phyloP scores from a whole-genome alignment of 2,329 filamentous ascomycete genomes.

The Apiospora hydei region DNA sequence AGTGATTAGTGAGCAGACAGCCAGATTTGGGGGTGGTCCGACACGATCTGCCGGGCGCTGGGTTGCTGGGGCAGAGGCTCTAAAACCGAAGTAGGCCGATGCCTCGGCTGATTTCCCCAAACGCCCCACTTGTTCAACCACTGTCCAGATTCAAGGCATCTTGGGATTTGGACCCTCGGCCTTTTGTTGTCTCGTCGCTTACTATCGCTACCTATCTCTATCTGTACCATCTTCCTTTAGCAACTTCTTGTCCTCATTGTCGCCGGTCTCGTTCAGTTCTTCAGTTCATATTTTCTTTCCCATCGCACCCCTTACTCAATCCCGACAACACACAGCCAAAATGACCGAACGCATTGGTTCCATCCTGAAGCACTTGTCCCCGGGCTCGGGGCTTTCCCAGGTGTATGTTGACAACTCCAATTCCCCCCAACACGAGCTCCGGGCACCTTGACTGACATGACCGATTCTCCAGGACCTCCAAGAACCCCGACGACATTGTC shows the following conservation, averaged over 20 bases:
- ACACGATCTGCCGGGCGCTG: not conserved
- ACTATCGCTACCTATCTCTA: not conserved
- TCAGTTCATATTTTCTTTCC: not conserved
- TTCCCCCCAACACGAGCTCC: not conserved
- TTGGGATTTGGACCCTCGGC: slow-evolving; percentile 1
- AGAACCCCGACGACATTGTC: slow-evolving; percentile 96
- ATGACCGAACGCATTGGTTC: slow-evolving; percentile 24
- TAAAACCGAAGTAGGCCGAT: slow-evolving; percentile 15
- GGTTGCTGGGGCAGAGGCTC: not conserved
- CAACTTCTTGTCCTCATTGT: not conserved
- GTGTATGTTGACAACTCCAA: slow-evolving; percentile 14
- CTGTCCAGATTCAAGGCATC: not conserved
- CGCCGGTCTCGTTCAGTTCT: not conserved
- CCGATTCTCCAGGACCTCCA: slow-evolving; percentile 70
- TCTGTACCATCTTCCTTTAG: not conserved
- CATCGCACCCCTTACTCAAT: not conserved
- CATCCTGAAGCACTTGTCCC: slow-evolving; percentile 25
- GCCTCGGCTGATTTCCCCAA: slow-evolving; percentile 18
- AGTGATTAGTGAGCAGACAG: slow-evolving; percentile 6
- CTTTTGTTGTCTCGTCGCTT: not conserved
- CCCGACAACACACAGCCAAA: not conserved
- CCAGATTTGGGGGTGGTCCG: not conserved
- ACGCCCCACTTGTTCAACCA: not conserved
- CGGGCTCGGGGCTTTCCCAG: slow-evolving; percentile 22
- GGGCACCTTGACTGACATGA: not conserved